These are phyloP conservation scores for Aspergillus sp. DNA, from an alignment of 2,329 filamentous ascomycete genomes.

Conservation along the genomic window DNA sequence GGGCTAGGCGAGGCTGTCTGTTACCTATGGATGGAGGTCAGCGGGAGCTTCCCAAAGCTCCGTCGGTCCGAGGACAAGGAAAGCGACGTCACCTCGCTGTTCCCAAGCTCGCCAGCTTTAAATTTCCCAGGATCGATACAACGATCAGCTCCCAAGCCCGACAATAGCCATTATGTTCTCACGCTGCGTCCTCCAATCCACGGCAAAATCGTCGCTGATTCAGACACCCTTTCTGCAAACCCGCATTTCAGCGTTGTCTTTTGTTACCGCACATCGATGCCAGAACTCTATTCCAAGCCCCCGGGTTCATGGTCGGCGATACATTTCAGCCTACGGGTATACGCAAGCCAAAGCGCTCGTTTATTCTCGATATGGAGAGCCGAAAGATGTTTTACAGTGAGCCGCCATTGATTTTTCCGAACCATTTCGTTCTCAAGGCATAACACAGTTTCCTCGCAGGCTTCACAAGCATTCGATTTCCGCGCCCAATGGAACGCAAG, in stretches of 20 bases:
- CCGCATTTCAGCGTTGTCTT: constrained; percentile 12
- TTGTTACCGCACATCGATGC: constrained; percentile 12
- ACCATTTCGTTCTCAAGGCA: background rate
- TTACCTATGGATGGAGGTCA: background rate
- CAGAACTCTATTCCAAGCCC: constrained; percentile 11
- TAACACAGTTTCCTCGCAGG: constrained; percentile 15
- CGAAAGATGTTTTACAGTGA: constrained; percentile 49
- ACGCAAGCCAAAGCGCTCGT: constrained; percentile 51
- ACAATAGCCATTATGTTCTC: constrained; percentile 27
- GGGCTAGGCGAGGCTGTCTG: no score
- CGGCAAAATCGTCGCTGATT: constrained; percentile 15
- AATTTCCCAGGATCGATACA: background rate
- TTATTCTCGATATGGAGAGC: constrained; percentile 50
- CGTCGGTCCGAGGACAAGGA: constrained; percentile 21
- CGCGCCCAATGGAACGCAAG: constrained; percentile 55
- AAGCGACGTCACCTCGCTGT: constrained; percentile 22
- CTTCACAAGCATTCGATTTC: constrained; percentile 52
- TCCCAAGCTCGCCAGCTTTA: background rate
- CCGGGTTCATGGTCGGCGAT: constrained; percentile 29
- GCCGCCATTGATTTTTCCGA: background rate
- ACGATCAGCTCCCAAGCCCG: background rate
- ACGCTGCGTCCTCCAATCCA: constrained; percentile 24
- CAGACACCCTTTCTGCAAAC: constrained; percentile 13
- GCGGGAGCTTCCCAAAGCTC: constrained; percentile 11
- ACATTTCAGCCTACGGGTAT: constrained; percentile 50